Evolutionary conservation across 2,329 filamentous ascomycete genomes (phyloP), one percentile per base, ranked within the genome.

Genomic region (Ramularia endophylla): DNA sequence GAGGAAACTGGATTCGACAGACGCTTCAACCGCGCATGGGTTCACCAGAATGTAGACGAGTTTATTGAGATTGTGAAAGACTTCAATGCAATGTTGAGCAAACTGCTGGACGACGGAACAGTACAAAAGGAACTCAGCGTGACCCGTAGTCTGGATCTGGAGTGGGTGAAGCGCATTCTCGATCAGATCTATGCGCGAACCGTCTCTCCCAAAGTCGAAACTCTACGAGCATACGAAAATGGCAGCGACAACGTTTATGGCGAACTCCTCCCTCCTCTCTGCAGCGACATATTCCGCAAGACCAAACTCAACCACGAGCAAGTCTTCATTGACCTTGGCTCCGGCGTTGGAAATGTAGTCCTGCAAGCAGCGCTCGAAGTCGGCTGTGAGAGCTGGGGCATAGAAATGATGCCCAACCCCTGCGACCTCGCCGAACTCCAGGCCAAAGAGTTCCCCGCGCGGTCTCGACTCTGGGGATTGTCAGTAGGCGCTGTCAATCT

Each of bases 161-260:
- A 97, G 65, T 83, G 56, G 60, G 53, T 61, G 15, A 50, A 57
- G 46, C 69, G 95, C 13, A 80, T 85, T 5, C 73, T 85, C 31
- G 77, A 79, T 32, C 77, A 98, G 62, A 84, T 87, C 16, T 97
- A 95, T 66, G 81, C 89, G 56, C 86, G 92, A 37, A 94, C 87
- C 4, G 92, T 98, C 6, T 92, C 89, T 2, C 89, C 87, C 5
- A 80, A 85, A 46, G 87, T 95, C 17, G 86, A 94, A 49, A 78
- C 83, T 8, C 77, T 97, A 9, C 80, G 81, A 44, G 82, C 85
- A 55, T 95, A 97, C 62, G 80, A 92, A 58, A 87, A 88, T 59
- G 90, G 89, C 54, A 87, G 85, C 51, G 87, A 94, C 64, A 90
- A 94, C 54, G 86, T 94, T 28, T 98, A 98, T 60, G 92, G 92